A percentile compares a stretch with the other conserved stretches of the same genome.
Evolutionary conservation across 2,329 filamentous ascomycete genomes (phyloP).

Genomic region (Penicillium hordei): DNA sequence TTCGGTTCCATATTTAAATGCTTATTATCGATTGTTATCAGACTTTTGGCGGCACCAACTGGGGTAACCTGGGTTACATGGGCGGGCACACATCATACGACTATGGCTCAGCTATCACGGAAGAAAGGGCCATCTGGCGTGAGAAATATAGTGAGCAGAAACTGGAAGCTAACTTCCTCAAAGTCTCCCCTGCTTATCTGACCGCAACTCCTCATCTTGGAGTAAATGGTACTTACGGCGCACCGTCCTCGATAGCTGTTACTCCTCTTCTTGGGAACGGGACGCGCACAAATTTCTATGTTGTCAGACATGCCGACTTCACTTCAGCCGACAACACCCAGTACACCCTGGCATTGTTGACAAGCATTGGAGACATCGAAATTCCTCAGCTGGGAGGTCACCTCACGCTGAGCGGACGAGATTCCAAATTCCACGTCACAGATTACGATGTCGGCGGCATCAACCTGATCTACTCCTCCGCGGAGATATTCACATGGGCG

Average conservation of each 20-base stretch:
- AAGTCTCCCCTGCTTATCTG: slow-evolving; percentile 67
- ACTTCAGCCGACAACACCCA: slow-evolving; percentile 10
- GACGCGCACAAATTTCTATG: slow-evolving; percentile 13
- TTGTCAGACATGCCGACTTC: slow-evolving; percentile 19
- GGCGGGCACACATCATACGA: slow-evolving; percentile 62
- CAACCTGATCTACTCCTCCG: slow-evolving; percentile 30
- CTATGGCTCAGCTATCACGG: slow-evolving; percentile 62
- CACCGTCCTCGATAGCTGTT: slow-evolving; percentile 12
- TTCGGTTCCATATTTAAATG: slow-evolving; percentile 69
- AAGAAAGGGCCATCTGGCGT: slow-evolving; percentile 64
- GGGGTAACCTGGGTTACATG: slow-evolving; percentile 73
- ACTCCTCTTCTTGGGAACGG: slow-evolving; percentile 12
- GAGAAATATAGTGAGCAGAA: slow-evolving; percentile 79
- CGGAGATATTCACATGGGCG: slow-evolving; percentile 35
- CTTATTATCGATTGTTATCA: slow-evolving; percentile 36
- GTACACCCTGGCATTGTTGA: slow-evolving; percentile 18
- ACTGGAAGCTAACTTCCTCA: slow-evolving; percentile 71
- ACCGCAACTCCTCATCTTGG: slow-evolving; percentile 51
- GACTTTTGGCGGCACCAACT: slow-evolving; percentile 74
- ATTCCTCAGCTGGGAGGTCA: slow-evolving; percentile 28
- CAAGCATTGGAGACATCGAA: slow-evolving; percentile 27
- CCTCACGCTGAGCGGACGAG: slow-evolving; percentile 25
- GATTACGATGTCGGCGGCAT: slow-evolving; percentile 29
- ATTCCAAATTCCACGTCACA: slow-evolving; percentile 35
- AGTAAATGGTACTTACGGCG: slow-evolving; percentile 10